A percentile compares a stretch with the other conserved stretches of the same genome.
Conservation (phyloP, 2,329 filamentous ascomycete genomes). For the Magnaporthiopsis incrustans region DNA sequence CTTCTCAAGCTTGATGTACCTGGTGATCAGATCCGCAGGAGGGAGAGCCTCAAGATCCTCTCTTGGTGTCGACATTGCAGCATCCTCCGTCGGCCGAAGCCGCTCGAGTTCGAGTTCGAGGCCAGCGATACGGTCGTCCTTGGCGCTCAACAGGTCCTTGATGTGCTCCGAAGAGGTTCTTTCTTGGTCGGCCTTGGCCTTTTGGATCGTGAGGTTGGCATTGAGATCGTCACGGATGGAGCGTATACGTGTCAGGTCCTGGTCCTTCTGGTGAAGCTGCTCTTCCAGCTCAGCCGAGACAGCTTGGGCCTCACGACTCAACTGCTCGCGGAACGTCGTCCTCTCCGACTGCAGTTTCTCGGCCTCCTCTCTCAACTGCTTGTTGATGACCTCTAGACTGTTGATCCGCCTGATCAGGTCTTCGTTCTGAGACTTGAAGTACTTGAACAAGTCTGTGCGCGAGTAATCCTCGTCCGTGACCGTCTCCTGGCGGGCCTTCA, state of each 20-base stretch:
- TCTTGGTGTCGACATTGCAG: constrained; percentile 34
- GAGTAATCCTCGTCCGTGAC: constrained; percentile 90
- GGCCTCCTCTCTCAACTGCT: constrained; percentile 74
- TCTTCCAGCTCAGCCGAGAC: constrained; percentile 71
- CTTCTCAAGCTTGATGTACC: constrained; percentile 66
- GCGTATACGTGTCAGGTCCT: constrained; percentile 78
- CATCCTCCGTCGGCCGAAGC: constrained; percentile 43
- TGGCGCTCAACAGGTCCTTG: constrained; percentile 70
- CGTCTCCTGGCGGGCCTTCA: constrained; percentile 60
- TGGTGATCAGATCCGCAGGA: constrained; percentile 63
- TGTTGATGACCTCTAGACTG: constrained; percentile 81
- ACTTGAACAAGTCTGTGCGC: constrained; percentile 87
- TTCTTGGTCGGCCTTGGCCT: constrained; percentile 71
- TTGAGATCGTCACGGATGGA: constrained; percentile 77
- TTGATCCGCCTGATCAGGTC: constrained; percentile 90
- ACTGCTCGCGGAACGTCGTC: constrained; percentile 68
- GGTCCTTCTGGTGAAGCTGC: constrained; percentile 71
- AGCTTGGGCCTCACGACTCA: constrained; percentile 72
- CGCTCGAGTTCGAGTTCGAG: constrained; percentile 78
- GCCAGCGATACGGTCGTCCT: constrained; percentile 71
- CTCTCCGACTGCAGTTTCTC: constrained; percentile 80
- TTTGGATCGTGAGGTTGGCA: constrained; percentile 73
- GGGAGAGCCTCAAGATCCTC: constrained; percentile 51
- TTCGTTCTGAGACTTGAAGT: constrained; percentile 81
- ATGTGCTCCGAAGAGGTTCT: constrained; percentile 62